Percentiles rank a stretch among this genome's conserved stretches.
Conservation (phyloP, 805 yeast species). For the Yarrowia divulgata region DNA sequence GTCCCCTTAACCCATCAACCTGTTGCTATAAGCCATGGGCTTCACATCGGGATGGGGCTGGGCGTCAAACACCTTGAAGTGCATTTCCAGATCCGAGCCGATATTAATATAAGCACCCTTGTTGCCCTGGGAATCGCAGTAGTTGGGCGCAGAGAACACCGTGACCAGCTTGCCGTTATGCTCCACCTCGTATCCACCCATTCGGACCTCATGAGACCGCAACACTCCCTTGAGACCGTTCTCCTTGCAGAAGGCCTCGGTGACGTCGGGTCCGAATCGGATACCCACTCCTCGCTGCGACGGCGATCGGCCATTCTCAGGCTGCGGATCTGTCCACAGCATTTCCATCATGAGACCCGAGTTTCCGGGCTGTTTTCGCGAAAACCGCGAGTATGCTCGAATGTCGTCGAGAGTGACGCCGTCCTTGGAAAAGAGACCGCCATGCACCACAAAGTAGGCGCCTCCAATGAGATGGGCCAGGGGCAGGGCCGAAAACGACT, state of each 20-base stretch:
- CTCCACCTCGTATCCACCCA: constrained; percentile 87
- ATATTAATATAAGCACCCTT: constrained; percentile 88
- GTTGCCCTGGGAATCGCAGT: constrained; percentile 92
- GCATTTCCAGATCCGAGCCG: constrained; percentile 55
- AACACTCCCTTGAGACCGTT: constrained; percentile 81
- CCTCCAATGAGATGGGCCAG: constrained; percentile 80
- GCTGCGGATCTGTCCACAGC: constrained; percentile 97
- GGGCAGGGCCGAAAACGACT: constrained; percentile 85
- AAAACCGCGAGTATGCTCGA: constrained; percentile 71
- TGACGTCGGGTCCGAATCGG: constrained; percentile 96
- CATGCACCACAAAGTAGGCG: constrained; percentile 89
- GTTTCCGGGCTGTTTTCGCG: constrained; percentile 78
- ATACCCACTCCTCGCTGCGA: constrained; percentile 95
- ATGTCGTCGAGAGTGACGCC: constrained; percentile 75
- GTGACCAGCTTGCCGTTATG: constrained; percentile 88
- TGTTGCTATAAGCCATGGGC: constrained; percentile 88
- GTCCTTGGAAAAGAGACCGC: constrained; percentile 88
- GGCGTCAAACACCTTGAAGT: constrained; percentile 71
- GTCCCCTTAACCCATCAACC: constrained; percentile 50
- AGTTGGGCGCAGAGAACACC: constrained; percentile 98
- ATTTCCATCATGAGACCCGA: constrained; percentile 96
- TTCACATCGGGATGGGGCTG: constrained; percentile 89
- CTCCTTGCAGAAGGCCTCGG: constrained; percentile 72
- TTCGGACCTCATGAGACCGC: constrained; percentile 94
- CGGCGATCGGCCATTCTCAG: constrained; percentile 75